Percentiles rank a stretch among this genome's conserved stretches.
Conservation (phyloP, 352 stramenopile genomes). For the Phytophthora rubi region DNA sequence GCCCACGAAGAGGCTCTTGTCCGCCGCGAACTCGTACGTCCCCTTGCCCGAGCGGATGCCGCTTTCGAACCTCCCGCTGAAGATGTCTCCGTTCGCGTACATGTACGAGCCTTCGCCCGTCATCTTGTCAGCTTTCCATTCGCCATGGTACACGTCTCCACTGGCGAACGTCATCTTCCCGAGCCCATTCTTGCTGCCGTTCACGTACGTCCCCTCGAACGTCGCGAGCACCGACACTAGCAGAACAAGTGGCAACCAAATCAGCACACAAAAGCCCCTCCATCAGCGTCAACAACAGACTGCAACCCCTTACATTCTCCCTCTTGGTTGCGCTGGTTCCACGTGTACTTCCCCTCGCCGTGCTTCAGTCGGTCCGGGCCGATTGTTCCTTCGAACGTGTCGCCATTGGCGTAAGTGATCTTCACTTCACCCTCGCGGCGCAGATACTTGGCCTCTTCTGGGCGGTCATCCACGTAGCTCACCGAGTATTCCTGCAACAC, state of each 20-base stretch:
- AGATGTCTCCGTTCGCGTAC: conserved; percentile 94
- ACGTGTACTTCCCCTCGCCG: conserved; percentile 89
- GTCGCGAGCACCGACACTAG: conserved; percentile 72
- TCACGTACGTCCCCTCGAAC: conserved; percentile 89
- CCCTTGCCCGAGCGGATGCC: conserved; percentile 88
- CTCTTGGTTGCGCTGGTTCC: conserved; percentile 73
- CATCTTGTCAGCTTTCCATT: conserved; percentile 88
- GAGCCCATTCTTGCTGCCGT: conserved; percentile 83
- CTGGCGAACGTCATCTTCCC: conserved; percentile 94
- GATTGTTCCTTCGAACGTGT: conserved; percentile 91
- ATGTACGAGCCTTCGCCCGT: conserved; percentile 91
- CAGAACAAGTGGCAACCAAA: neutral
- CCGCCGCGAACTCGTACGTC: conserved; percentile 88
- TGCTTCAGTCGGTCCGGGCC: conserved; percentile 83
- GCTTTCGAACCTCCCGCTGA: conserved; percentile 81
- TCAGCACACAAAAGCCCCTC: neutral
- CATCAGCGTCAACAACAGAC: neutral
- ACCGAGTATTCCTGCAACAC: conserved; percentile 69
- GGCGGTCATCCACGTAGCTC: conserved; percentile 88
- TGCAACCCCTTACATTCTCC: conserved; percentile 53
- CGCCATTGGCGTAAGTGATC: conserved; percentile 91
- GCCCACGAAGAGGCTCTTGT: conserved; percentile 87
- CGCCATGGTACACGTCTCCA: conserved; percentile 89
- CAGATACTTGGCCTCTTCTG: conserved; percentile 88
- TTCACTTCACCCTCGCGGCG: conserved; percentile 82